These are phyloP conservation scores for Megacollybia platyphylla DNA, from an alignment of 1,284 basidiomycete genomes.

Conservation along the genomic window DNA sequence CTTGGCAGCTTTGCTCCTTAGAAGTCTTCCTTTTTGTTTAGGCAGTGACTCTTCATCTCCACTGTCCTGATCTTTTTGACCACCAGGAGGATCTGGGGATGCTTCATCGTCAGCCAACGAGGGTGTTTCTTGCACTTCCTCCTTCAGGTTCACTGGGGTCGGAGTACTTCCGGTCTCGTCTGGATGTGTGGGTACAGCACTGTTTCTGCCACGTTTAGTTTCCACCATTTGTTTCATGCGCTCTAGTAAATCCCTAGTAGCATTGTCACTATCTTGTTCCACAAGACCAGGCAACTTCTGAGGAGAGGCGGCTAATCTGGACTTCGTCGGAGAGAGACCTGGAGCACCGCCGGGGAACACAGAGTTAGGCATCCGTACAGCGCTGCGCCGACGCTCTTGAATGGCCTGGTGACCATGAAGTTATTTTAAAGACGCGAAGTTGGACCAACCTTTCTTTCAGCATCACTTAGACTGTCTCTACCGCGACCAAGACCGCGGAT, in stretches of 20 bases:
- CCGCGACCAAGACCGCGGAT: not conserved
- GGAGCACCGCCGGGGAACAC: conserved; percentile 42
- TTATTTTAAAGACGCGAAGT: not conserved
- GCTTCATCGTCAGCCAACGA: conserved; percentile 12
- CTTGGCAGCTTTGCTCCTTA: conserved; percentile 4
- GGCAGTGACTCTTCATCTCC: conserved; percentile 3
- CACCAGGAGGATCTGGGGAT: conserved; percentile 5
- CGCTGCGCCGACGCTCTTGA: conserved; percentile 43
- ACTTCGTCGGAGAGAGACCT: conserved; percentile 23
- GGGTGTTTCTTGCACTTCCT: conserved; percentile 2
- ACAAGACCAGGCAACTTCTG: conserved; percentile 5
- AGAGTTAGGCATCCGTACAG: conserved; percentile 32
- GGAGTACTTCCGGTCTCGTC: conserved; percentile 1
- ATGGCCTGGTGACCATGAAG: conserved; percentile 29
- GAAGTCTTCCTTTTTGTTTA: conserved; percentile 1
- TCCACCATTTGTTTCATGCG: conserved; percentile 53
- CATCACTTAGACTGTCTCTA: conserved; percentile 24
- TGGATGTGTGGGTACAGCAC: conserved; percentile 15
- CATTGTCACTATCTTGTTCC: conserved; percentile 19
- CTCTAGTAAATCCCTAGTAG: conserved; percentile 40
- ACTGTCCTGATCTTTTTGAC: conserved; percentile 1
- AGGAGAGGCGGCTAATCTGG: conserved; percentile 4
- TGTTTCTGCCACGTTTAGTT: conserved; percentile 41
- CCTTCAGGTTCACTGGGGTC: not conserved
- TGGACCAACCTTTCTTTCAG: conserved; percentile 32